These are phyloP conservation scores for Diaporthe ilicicola DNA, from an alignment of 2,329 filamentous ascomycete species.

Conservation along the genomic window DNA sequence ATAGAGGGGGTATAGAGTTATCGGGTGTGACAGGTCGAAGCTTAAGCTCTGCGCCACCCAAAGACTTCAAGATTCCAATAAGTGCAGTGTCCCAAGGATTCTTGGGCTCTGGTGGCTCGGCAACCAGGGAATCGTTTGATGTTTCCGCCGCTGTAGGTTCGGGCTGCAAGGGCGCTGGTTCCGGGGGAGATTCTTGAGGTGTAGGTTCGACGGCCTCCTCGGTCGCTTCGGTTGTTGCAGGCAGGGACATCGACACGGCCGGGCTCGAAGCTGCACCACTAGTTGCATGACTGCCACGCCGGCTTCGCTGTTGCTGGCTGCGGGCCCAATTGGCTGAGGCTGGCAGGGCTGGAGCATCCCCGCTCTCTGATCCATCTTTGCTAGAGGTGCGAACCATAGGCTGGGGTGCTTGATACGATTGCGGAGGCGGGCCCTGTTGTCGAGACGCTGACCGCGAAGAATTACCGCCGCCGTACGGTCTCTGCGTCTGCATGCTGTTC, in stretches of 20 bases:
- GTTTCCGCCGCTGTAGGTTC: conserved; percentile 38
- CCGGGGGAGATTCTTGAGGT: conserved; percentile 36
- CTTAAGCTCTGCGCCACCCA: conserved; percentile 33
- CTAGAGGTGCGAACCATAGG: conserved; percentile 81
- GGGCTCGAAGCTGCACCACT: conserved; percentile 86
- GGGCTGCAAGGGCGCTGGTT: conserved; percentile 44
- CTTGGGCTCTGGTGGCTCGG: conserved; percentile 3
- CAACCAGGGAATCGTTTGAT: conserved; percentile 2
- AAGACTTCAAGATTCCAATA: conserved; percentile 30
- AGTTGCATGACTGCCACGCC: conserved; percentile 80
- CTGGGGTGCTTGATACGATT: conserved; percentile 54
- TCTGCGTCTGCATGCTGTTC: conserved; percentile 86
- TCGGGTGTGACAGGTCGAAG: conserved; percentile 27
- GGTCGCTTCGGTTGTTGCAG: conserved; percentile 59
- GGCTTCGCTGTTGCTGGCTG: conserved; percentile 71
- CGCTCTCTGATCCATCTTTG: conserved; percentile 76
- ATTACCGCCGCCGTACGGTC: conserved; percentile 61
- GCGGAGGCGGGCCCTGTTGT: conserved; percentile 54
- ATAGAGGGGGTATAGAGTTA: conserved; percentile 69
- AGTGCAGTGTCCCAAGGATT: conserved; percentile 29
- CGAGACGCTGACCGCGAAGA: conserved; percentile 64
- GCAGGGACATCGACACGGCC: conserved; percentile 69
- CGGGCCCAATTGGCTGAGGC: conserved; percentile 94
- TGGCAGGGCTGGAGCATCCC: conserved; percentile 90
- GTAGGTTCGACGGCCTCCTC: conserved; percentile 53